Percentiles rank a stretch among this genome's conserved stretches.
phyloP scores from a whole-genome alignment of 2,329 filamentous ascomycete genomes.

The Aspergillus intermedius region DNA sequence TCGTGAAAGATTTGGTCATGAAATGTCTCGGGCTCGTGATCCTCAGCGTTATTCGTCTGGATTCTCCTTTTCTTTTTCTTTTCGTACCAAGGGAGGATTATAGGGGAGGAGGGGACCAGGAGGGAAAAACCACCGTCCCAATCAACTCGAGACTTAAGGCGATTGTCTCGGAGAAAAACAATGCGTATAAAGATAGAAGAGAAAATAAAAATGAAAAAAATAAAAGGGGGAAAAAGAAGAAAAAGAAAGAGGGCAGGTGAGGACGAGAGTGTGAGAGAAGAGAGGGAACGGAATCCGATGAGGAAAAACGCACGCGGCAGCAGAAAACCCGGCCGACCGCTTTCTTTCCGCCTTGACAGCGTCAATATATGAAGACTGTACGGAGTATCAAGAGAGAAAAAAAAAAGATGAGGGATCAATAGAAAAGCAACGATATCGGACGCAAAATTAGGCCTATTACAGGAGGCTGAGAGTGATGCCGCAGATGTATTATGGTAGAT shows the following conservation, averaged over 20 bases:
- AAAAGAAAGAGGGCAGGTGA: constrained; percentile 4
- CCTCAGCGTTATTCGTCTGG: constrained; percentile 6
- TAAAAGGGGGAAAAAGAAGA: constrained; percentile 8
- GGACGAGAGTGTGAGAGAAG: constrained; percentile 6
- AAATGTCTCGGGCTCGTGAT: constrained; percentile 8
- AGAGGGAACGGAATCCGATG: constrained; percentile 7
- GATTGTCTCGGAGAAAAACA: background rate
- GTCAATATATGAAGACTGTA: background rate
- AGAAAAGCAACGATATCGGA: background rate
- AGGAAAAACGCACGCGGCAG: background rate
- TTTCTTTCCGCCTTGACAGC: background rate
- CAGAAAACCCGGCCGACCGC: constrained; percentile 1
- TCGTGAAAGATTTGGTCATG: constrained; percentile 15
- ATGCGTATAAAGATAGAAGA: background rate
- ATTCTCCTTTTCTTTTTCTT: constrained; percentile 4
- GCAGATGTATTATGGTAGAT: too few species aligned
- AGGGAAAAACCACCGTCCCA: background rate
- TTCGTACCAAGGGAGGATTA: constrained; percentile 1
- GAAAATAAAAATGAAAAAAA: constrained; percentile 7
- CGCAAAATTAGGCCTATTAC: background rate
- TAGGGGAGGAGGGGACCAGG: background rate
- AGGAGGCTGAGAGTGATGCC: too few species aligned
- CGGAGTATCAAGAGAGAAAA: background rate
- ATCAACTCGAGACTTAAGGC: too few species aligned
- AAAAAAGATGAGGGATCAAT: background rate